A percentile compares a stretch with the other conserved stretches of the same genome.
Evolutionary conservation across 108 stramenopile species (phyloP).

Genomic region (Conticribra weissflogii): DNA sequence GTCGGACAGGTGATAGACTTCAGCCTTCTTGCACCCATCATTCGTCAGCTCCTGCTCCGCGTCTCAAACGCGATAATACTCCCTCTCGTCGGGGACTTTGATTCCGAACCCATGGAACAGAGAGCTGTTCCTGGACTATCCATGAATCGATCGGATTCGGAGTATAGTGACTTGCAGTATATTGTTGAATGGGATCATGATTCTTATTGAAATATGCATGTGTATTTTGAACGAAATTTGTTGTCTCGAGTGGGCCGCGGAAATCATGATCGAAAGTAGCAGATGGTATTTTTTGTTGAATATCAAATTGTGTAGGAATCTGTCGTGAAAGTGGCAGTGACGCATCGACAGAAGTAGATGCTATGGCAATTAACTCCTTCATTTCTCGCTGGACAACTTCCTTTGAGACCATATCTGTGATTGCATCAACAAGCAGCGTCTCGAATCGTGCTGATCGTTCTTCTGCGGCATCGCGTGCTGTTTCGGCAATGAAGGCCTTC

Average conservation of each 20-base stretch:
- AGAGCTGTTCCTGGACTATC: neutral
- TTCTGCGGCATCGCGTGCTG: constrained; percentile 30
- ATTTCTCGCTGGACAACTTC: neutral
- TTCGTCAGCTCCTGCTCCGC: neutral
- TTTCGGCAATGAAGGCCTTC: constrained; percentile 47
- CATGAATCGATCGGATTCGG: neutral
- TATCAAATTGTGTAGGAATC: neutral
- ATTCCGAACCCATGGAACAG: neutral
- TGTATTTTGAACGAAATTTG: neutral
- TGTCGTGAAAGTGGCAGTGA: neutral
- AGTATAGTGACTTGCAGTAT: neutral
- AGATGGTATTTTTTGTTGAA: neutral
- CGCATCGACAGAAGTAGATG: neutral
- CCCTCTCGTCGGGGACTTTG: neutral
- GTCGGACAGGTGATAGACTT: neutral
- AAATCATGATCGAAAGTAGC: neutral
- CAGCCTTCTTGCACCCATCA: neutral
- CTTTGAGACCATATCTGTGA: constrained; percentile 4
- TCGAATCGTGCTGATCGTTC: constrained; percentile 37
- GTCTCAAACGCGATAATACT: neutral
- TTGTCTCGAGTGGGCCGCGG: neutral
- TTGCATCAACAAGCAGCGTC: constrained; percentile 10
- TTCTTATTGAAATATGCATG: neutral
- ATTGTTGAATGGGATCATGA: neutral
- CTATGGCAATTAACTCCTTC: neutral